Conservation (phyloP, 768 basidiomycete species). For the Boletus fagicola region DNA sequence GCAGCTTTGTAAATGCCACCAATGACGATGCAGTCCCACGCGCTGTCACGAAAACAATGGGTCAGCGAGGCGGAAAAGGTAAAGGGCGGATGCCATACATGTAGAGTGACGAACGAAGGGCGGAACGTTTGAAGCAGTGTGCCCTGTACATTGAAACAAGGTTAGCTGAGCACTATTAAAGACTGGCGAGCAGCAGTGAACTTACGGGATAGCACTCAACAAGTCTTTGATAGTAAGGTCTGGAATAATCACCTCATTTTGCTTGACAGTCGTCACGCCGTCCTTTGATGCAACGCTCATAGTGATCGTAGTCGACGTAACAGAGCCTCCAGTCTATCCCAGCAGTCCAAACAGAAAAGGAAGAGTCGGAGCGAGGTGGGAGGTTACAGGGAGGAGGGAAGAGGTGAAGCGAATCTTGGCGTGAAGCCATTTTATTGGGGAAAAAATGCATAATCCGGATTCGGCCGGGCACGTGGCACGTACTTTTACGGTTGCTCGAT, state of each 20-base stretch:
- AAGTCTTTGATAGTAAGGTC: conserved; percentile 87
- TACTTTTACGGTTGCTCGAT: neutral
- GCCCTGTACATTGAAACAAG: conserved; percentile 39
- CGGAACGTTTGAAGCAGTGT: conserved; percentile 91
- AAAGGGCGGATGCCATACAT: conserved; percentile 49
- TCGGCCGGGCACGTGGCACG: conserved; percentile 30
- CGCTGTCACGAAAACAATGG: conserved; percentile 37
- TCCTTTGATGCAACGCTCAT: conserved; percentile 21
- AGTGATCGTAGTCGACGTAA: conserved; percentile 14
- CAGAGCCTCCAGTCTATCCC: conserved; percentile 6
- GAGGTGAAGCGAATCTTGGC: neutral
- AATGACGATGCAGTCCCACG: conserved; percentile 76
- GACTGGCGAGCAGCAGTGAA: conserved; percentile 16
- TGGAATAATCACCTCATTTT: conserved; percentile 67
- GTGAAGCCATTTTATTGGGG: conserved; percentile 29
- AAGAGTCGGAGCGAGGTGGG: neutral
- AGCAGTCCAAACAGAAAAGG: neutral
- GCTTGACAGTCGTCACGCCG: conserved; percentile 41
- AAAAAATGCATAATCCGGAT: conserved; percentile 17
- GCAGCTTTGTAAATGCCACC: conserved; percentile 65
- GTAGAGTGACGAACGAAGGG: conserved; percentile 73
- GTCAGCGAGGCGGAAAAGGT: conserved; percentile 10
- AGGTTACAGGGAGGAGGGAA: neutral
- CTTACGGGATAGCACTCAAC: conserved; percentile 79
- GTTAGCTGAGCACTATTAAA: neutral